Evolutionary conservation across 805 yeast genomes (phyloP), one percentile per base, ranked within the genome.

Genomic region (Saccharomyces paradoxus): DNA sequence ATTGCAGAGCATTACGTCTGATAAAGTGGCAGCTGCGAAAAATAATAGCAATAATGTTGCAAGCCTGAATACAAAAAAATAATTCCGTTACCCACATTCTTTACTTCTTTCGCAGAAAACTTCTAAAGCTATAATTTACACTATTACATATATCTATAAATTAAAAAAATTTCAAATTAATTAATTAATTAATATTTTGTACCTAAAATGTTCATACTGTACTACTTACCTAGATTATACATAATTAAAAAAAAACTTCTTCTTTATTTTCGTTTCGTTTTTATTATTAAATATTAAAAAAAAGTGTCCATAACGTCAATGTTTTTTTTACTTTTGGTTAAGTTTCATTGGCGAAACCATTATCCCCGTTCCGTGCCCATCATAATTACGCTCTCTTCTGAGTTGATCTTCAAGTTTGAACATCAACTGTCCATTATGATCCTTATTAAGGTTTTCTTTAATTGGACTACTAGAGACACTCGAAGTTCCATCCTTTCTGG

Each of bases 1-100:
- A 70, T 69, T 85, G 44, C 80, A 81, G 53, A 89, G 61, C 14
- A 66, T 68, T 32, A 66, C 66, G 46, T 55, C 59, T 37, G 69
- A 66, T 48, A 67, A 62, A 49, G 52, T 60, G 12, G 54, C 59
- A 22, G 53, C 54, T 10, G 57, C 54, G 8, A 59, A 59, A 49
- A 28, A 26, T 3, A 26, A 37, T 17, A 10, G 22, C 4, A 17
- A 21, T 10, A 37, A 21, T 17, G 24, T 17, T 17, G 22, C 44
- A 17, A 37, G 17, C 24, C 24, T 37, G 10, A 37, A 17, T 37
- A 17, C 44, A 10, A 37, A 37, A n/a, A 37, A 37, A 37, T 37
- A 37, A 21, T 37, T 37, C 4, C 24, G 17, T 10, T 17, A 17
- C 44, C 24, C 24, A 37, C 12, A 1, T 17, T 17, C 17, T 37